These are phyloP conservation scores for Cutaneotrichosporon curvatum DNA, from an alignment of 1,284 basidiomycete genomes.

Conservation along the genomic window DNA sequence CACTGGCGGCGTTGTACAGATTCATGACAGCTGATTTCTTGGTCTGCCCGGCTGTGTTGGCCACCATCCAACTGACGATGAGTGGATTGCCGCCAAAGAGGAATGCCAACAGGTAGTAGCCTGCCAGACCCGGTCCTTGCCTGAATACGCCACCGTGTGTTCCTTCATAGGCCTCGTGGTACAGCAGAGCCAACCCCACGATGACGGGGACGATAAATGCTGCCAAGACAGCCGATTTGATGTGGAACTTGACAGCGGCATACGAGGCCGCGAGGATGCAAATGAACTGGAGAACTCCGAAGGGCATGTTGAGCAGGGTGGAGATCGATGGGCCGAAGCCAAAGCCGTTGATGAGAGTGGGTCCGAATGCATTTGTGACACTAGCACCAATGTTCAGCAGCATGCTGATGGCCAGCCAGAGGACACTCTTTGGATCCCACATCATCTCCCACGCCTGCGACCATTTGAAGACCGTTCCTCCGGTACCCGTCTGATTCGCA, in stretches of 20 bases:
- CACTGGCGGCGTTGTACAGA: slow-evolving; percentile 22
- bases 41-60: slow-evolving; percentile 46
- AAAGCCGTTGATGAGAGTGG: slow-evolving; percentile 26
- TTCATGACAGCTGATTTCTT: slow-evolving; percentile 43
- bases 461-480: slow-evolving; percentile 41
- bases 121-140: slow-evolving; percentile 32
- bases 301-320: slow-evolving; percentile 46
- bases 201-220: slow-evolving; percentile 36
- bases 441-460: slow-evolving; percentile 41
- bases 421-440: slow-evolving; percentile 40
- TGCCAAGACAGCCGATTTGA: slow-evolving; percentile 36
- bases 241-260: slow-evolving; percentile 29
- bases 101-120: slow-evolving; percentile 47
- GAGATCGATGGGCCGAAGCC: slow-evolving; percentile 21
- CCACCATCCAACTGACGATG: slow-evolving; percentile 45
- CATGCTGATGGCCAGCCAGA: slow-evolving; percentile 40
- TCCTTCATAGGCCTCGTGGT: slow-evolving; percentile 6
- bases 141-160: slow-evolving; percentile 11
- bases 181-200: slow-evolving; percentile 38
- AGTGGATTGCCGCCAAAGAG: slow-evolving; percentile 46
- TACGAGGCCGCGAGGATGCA: slow-evolving; percentile 34
- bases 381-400: slow-evolving; percentile 37
- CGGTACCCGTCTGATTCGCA: slow-evolving; percentile 46
- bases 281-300: slow-evolving; percentile 39
- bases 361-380: slow-evolving; percentile 35